Conservation (phyloP, 495 filamentous ascomycete species). For the Penicillium parvum region DNA sequence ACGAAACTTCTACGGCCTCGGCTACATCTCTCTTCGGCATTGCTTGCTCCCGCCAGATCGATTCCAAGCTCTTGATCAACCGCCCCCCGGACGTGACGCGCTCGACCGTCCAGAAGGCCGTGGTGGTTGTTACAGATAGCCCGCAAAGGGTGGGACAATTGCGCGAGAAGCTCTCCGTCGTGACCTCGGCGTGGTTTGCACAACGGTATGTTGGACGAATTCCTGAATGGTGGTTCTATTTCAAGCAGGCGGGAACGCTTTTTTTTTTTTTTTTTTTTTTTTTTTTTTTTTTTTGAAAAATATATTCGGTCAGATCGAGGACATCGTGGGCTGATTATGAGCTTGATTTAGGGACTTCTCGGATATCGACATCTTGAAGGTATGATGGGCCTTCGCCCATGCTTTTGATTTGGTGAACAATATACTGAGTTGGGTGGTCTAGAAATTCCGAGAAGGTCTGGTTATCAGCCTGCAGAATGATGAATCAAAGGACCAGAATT, state of each 20-base stretch:
- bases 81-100: constrained; percentile 85
- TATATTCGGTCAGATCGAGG: too few species aligned
- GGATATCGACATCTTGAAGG: constrained; percentile 68
- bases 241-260: too few species aligned
- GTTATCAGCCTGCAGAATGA: constrained; percentile 61
- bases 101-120: constrained; percentile 95
- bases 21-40: constrained; percentile 92
- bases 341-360: constrained; percentile 56
- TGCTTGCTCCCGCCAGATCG: constrained; percentile 87
- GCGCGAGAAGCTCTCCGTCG: constrained; percentile 78
- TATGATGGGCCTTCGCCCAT: constrained; percentile 30
- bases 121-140: constrained; percentile 92
- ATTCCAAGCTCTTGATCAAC: constrained; percentile 68
- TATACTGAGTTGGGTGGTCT: constrained; percentile 24
- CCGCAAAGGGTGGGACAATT: constrained; percentile 76
- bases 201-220: constrained; percentile 65
- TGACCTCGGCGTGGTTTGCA: constrained; percentile 94
- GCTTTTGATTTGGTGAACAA: not conserved
- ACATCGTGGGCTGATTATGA: constrained; percentile 16
- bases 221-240: not conserved
- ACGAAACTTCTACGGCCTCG: constrained; percentile 51
- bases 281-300: too few species aligned
- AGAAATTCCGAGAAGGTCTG: constrained; percentile 89
- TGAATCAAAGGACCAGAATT: constrained; percentile 75
- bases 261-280: too few species aligned